Evolutionary conservation across 257 asterid genomes (phyloP), one percentile per base, ranked within the genome.

Genomic region (Solanum tarapatanum): DNA sequence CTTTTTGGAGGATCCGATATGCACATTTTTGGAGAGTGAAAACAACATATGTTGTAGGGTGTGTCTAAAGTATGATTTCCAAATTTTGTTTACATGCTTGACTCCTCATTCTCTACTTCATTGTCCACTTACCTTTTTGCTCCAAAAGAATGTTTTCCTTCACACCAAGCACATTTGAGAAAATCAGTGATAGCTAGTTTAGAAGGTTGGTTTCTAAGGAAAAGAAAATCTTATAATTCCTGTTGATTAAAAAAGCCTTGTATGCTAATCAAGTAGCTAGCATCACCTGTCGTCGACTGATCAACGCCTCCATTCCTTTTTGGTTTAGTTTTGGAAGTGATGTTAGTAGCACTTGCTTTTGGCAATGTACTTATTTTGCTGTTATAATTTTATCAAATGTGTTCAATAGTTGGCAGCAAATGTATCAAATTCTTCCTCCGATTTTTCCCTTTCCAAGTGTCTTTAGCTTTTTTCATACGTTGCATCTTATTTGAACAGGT

Each of bases 401-500:
- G 58, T 76, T 6, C 33, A 37, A 76, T 6, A 3, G 84, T 76
- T 39, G 84, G 35, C 35, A 39, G 60, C 35, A 76, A 76, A 76
- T 75, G 83, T 75, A n/a, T 74, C 28, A 21, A 35, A 74, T 21
- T 60, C 84, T 89, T 77, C 32, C 36, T 24, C 84, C 13, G 2
- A 0, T 3, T 39, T n/a, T 41, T 24, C 62, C 62, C 24, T 39
- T 41, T 26, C 84, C 68, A 45, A 82, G 85, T 45, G 9, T 82
- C 41, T 48, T 51, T 60, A 21, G 11, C 30, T 24, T 17, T 48
- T 9, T 48, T 3, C 72, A 41, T 41, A 48, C 19, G 11, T 1
- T 45, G 76, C 11, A 24, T 51, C 26, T 12, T 69, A 83, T 62
- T 36, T 60, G 62, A 86, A 87, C 89, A 95, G 98, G 98, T 94